Percentiles rank a stretch among this genome's conserved stretches.
Evolutionary conservation across 768 basidiomycete species (phyloP).

Genomic region (Boletus barrowsii): DNA sequence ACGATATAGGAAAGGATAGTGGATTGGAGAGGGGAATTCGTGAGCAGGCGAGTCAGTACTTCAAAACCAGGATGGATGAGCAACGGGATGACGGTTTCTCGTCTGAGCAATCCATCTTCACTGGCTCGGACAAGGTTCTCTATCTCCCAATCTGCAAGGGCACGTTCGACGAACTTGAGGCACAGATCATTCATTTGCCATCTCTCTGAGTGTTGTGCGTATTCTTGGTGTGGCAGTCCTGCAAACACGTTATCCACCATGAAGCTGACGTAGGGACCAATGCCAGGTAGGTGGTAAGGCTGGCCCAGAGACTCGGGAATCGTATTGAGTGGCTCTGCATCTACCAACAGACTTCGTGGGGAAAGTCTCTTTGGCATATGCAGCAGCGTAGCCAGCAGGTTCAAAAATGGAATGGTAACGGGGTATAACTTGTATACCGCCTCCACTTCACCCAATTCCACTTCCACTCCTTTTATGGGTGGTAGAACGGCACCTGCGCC

Average conservation of each 20-base stretch:
- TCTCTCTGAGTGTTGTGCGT: conserved; percentile 66
- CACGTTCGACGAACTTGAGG: conserved; percentile 80
- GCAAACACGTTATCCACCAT: conserved; percentile 69
- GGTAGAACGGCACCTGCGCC: conserved; percentile 38
- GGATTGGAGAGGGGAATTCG: conserved; percentile 66
- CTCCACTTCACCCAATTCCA: conserved; percentile 88
- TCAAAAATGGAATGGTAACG: conserved; percentile 43
- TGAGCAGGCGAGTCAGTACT: conserved; percentile 74
- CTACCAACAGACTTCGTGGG: conserved; percentile 54
- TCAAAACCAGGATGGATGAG: conserved; percentile 86
- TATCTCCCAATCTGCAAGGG: conserved; percentile 77
- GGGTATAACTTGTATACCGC: conserved; percentile 76
- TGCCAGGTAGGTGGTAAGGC: conserved; percentile 75
- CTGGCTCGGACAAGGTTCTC: conserved; percentile 60
- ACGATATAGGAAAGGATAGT: conserved; percentile 77
- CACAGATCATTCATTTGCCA: conserved; percentile 88
- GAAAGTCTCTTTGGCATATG: conserved; percentile 77
- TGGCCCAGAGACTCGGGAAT: conserved; percentile 80
- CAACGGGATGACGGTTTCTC: conserved; percentile 52
- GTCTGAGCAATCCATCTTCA: conserved; percentile 49
- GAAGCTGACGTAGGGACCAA: conserved; percentile 57
- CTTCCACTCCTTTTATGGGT: conserved; percentile 74
- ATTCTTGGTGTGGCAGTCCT: conserved; percentile 72
- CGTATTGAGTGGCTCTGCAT: conserved; percentile 63
- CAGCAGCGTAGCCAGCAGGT: conserved; percentile 71